Conservation (phyloP, 2,329 filamentous ascomycete genomes). For the Monosporascus cannonballus region DNA sequence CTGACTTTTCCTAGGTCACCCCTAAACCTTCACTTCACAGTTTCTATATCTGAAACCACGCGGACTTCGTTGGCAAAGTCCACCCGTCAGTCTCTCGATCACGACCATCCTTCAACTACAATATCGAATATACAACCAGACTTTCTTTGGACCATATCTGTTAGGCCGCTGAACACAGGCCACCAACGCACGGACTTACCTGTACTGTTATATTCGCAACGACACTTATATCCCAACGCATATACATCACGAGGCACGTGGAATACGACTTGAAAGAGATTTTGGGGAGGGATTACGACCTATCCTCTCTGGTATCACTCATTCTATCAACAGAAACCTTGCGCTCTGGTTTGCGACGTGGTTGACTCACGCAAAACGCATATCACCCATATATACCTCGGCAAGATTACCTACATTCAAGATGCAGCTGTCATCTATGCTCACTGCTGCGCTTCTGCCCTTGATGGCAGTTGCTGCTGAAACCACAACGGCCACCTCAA, state of each 20-base stretch:
- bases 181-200: constrained; percentile 11
- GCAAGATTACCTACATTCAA: constrained; percentile 6
- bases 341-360: constrained; percentile 2
- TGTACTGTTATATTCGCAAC: neutral
- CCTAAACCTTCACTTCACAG: neutral
- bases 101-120: constrained; percentile 8
- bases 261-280: constrained; percentile 3
- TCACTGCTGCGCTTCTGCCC: constrained; percentile 45
- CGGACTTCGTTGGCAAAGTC: constrained; percentile 29
- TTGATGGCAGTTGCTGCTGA: constrained; percentile 44
- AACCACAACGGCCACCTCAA: constrained; percentile 38
- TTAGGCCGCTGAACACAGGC: neutral
- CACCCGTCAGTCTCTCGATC: constrained; percentile 15
- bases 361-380: constrained; percentile 1
- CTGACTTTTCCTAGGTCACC: neutral
- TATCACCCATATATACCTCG: neutral
- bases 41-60: constrained; percentile 12
- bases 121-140: constrained; percentile 24
- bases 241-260: neutral
- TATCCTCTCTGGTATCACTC: neutral
- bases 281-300: constrained; percentile 8
- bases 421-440: constrained; percentile 40
- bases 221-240: constrained; percentile 3
- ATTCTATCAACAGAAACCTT: neutral
- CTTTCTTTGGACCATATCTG: constrained; percentile 16